phyloP scores from a whole-genome alignment of 805 yeast species.

The Scheffersomyces spartinae region DNA sequence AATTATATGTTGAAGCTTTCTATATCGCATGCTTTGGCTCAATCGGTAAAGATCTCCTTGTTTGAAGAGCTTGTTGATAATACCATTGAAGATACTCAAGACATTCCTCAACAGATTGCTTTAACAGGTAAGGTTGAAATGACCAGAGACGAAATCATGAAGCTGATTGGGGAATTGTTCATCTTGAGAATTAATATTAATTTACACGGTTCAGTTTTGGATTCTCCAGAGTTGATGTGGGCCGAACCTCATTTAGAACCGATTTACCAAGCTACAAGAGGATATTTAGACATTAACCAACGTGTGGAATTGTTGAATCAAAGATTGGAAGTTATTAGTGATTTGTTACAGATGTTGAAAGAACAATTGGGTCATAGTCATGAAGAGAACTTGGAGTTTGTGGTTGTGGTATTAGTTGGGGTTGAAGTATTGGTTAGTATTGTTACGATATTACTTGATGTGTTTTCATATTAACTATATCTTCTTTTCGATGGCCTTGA shows the following conservation, averaged over 20 bases:
- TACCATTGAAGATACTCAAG: constrained; percentile 95
- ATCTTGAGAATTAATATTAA: constrained; percentile 76
- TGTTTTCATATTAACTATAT: constrained; percentile 25
- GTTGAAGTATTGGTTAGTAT: constrained; percentile 86
- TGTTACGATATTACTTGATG: constrained; percentile 61
- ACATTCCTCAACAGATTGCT: constrained; percentile 93
- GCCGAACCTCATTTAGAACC: constrained; percentile 97
- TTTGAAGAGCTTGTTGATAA: constrained; percentile 95
- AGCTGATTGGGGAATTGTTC: constrained; percentile 90
- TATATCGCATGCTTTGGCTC: constrained; percentile 92
- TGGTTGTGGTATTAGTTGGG: constrained; percentile 83
- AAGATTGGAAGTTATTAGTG: constrained; percentile 86
- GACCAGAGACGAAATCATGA: constrained; percentile 93
- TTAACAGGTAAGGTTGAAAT: constrained; percentile 88
- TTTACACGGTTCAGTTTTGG: constrained; percentile 79
- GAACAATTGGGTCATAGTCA: constrained; percentile 95
- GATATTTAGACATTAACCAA: constrained; percentile 90
- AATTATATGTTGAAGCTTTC: constrained; percentile 89
- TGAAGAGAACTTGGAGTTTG: constrained; percentile 80
- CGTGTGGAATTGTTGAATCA: constrained; percentile 84
- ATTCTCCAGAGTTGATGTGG: constrained; percentile 98
- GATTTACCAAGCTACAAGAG: constrained; percentile 92
- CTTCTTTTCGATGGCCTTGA: constrained; percentile 5
- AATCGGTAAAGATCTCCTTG: constrained; percentile 86
- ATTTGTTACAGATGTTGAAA: constrained; percentile 87